Evolutionary conservation across 495 filamentous ascomycete species (phyloP), one percentile per base, ranked within the genome.

Genomic region (Lasiosphaeria miniovina): DNA sequence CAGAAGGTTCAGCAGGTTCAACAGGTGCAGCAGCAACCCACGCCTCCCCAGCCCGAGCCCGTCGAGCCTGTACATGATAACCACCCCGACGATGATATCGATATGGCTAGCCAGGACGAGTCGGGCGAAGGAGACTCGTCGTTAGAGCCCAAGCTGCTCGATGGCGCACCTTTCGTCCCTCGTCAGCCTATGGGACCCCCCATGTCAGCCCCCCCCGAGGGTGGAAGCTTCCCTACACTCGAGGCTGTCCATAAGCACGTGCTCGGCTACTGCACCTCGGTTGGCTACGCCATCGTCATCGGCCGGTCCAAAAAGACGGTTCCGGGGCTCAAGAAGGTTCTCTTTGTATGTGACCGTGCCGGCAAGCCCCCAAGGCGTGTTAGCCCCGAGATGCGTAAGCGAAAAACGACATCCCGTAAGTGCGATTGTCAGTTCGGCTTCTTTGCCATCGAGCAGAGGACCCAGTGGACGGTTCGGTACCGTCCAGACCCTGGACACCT

Each of bases 361-460:
- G 81, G 81, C 17, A 82, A 77, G 46, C 78, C 78, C n/a, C 78
- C 78, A 15, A 77, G 70, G 36, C 74, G 78, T 10, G 80, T 84
- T 41, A 77, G 71, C 54, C 79, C 80, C 1, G 80, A 82, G 63
- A 70, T 75, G 59, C 74, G 81, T 51, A 82, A 83, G 67, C 73
- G 81, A 17, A 83, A 81, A 65, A 84, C 81, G 2, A 82, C 80
- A 15, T 82, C 80, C 35, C 72, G 81, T 35, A 84, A 84, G 61
- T 82, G 80, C 58, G 81, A 82, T 50, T 84, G 81, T 61, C 79
- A 78, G 48, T 84, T 84, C 59, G 80, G 81, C 9, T 82, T 84
- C 58, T 84, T 82, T 53, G 81, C 80, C 34, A 77, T 84, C 17
- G 81, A 84, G 64, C 80, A 81, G 61, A 70, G 80, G 58, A 81